Evolutionary conservation across 2,329 filamentous ascomycete genomes (phyloP).

Genomic region (Fusarium vanettenii): DNA sequence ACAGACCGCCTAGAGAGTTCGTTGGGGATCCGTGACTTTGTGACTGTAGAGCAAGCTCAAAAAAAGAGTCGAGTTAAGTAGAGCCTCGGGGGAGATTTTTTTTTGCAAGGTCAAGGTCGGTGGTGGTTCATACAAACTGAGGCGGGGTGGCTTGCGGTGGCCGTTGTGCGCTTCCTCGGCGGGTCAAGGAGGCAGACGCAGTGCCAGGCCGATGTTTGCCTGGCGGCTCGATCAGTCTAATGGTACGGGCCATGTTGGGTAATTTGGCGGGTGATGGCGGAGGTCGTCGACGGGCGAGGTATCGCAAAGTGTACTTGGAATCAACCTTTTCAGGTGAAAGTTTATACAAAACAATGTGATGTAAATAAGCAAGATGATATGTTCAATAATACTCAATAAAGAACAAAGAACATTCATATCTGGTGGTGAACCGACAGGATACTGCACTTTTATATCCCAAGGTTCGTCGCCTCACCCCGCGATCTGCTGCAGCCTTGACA

Average conservation of each 20-base stretch:
- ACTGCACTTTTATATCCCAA: conserved; percentile 16
- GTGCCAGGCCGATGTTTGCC: not conserved
- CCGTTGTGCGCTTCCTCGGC: not conserved
- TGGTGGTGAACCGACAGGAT: not conserved
- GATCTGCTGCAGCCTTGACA: conserved; percentile 10
- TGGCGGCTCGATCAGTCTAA: not conserved
- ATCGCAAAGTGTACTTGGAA: not conserved
- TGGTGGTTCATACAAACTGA: conserved; percentile 15
- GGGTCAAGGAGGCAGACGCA: not conserved
- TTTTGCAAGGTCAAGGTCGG: not conserved
- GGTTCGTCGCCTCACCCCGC: not conserved
- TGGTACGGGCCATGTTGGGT: conserved; percentile 2
- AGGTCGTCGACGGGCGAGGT: not conserved
- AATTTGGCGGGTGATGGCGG: not conserved
- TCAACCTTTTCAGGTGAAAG: not conserved
- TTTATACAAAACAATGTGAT: too few species aligned
- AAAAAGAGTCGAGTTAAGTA: not conserved
- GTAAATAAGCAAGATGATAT: too few species aligned
- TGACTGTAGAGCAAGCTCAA: conserved; percentile 9
- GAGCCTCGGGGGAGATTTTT: not conserved
- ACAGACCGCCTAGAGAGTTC: not conserved
- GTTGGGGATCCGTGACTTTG: not conserved
- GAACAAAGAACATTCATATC: not conserved
- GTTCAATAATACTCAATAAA: not conserved
- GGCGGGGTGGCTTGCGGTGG: not conserved